Evolutionary conservation across 1,284 basidiomycete genomes (phyloP).

Genomic region (Ustilago esculenta): DNA sequence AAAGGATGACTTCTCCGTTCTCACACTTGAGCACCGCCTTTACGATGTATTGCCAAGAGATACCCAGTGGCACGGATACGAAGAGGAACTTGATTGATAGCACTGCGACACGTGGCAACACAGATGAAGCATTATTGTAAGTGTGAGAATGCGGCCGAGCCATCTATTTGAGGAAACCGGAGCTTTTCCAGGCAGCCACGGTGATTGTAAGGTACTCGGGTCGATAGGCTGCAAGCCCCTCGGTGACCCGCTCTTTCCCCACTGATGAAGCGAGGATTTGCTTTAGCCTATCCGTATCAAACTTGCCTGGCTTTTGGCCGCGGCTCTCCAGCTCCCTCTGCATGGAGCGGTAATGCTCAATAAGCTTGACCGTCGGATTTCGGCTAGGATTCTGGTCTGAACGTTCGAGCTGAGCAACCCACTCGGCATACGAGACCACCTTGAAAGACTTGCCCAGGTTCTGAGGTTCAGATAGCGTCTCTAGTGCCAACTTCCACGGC

Average conservation of each 20-base stretch:
- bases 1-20: no score
- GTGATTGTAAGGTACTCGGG: constrained; percentile 24
- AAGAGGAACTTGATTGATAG: no score
- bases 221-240: constrained; percentile 14
- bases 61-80: no score
- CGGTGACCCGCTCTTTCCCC: background rate
- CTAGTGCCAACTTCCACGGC: constrained; percentile 72
- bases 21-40: no score
- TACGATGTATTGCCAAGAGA: no score
- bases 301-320: constrained; percentile 8
- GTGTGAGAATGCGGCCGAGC: background rate
- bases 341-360: constrained; percentile 69
- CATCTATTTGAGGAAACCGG: constrained; percentile 19
- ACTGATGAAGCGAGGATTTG: constrained; percentile 7
- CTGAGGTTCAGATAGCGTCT: constrained; percentile 70
- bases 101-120: background rate
- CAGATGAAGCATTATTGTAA: constrained; percentile 1
- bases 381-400: constrained; percentile 69
- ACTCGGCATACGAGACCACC: constrained; percentile 74
- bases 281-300: constrained; percentile 18
- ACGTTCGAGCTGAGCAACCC: constrained; percentile 70
- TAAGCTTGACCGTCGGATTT: constrained; percentile 72
- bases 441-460: constrained; percentile 78
- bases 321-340: constrained; percentile 48
- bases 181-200: constrained; percentile 25